Evolutionary conservation across 2,329 filamentous ascomycete species (phyloP), one percentile per base, ranked within the genome.

Genomic region (Bipolaris bicolor): DNA sequence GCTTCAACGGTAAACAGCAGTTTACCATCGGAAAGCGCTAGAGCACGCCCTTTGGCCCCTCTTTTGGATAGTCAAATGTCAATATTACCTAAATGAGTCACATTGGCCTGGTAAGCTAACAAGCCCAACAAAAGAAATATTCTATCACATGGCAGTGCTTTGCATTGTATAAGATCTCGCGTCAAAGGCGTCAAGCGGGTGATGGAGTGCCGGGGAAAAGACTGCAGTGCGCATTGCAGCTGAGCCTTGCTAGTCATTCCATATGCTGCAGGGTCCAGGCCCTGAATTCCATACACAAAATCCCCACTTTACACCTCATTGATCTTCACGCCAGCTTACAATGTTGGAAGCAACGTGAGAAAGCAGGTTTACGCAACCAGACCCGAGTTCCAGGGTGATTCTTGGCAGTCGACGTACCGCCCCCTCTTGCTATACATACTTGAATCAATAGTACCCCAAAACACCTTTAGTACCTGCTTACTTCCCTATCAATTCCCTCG

Each of bases 1-100:
- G 16, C 31, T 22, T 7, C 11, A 4, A 33, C 22, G 44, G 31
- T 36, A 31, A 13, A 4, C 3, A 5, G 13, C 15, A 1, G 18
- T n/a, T 47, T 47, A 13, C 31, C 44, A 31, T 34, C 44, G 44
- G 44, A 47, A 47, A 47, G 44, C 20, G 29, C 44, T 34, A 47
- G 16, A 47, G 44, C 13, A 9, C 44, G 44, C 44, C 44, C 44
- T 60, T 44, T 29, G 16, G 15, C 44, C 16, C 44, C 31, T 34
- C 44, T 47, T 47, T 47, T 15, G 29, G 44, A 5, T 26, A 15
- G 34, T 22, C 47, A 26, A 18, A 53, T 34, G 26, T 29, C 18
- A 52, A 41, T 18, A 7, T 29, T 29, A 29, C 18, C 20, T 33
- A 18, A 9, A 20, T 15, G 44, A 43, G 29, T 48, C 16, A 31